phyloP scores from a whole-genome alignment of 352 stramenopile species.

The Pythium phragmiticola region DNA sequence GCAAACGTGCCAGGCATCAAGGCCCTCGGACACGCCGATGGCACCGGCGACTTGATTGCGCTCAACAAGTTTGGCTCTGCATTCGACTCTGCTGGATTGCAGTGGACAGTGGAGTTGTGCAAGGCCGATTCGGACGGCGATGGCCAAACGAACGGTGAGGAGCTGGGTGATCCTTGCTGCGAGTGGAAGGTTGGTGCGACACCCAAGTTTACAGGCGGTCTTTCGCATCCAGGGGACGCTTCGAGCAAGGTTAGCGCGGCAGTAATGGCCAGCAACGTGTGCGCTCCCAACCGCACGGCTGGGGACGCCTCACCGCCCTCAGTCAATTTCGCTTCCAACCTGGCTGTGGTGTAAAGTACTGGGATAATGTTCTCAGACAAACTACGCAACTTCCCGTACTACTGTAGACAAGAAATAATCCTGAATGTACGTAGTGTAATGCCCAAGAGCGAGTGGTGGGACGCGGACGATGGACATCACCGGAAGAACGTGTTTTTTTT shows the following conservation, averaged over 20 bases:
- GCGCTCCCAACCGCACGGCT: not conserved
- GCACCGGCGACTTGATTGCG: constrained; percentile 2
- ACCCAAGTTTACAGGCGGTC: constrained; percentile 2
- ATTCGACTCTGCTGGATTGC: constrained; percentile 22
- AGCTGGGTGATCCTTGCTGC: constrained; percentile 61
- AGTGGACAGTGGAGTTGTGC: constrained; percentile 40
- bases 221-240: constrained; percentile 6
- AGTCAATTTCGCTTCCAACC: too few species aligned
- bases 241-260: not conserved
- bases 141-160: constrained; percentile 53
- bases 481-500: too few species aligned
- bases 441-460: too few species aligned
- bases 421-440: too few species aligned
- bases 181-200: constrained; percentile 27
- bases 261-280: not conserved
- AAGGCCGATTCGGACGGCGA: constrained; percentile 50
- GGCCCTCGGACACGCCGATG: constrained; percentile 24
- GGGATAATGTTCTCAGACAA: too few species aligned
- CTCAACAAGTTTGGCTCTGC: constrained; percentile 40
- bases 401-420: too few species aligned
- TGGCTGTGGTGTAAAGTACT: too few species aligned
- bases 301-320: too few species aligned
- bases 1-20: constrained; percentile 19
- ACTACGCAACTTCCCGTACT: too few species aligned
- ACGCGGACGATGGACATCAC: not conserved